Conservation (phyloP, 495 filamentous ascomycete species). For the Apodospora peruviana region DNA sequence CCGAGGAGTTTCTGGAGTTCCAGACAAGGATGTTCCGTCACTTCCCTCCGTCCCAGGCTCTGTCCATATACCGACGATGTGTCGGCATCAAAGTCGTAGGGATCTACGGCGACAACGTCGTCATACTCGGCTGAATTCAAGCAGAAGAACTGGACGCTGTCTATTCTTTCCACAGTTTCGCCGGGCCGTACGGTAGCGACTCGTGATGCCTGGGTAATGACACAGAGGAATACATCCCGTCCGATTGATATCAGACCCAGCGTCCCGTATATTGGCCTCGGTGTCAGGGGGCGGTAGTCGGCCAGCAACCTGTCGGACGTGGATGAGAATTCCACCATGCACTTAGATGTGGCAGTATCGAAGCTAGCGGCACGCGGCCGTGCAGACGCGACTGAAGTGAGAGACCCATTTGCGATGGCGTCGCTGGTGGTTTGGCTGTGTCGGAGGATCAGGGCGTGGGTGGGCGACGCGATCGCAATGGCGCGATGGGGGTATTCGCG, state of each 20-base stretch:
- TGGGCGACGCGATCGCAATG: constrained; percentile 72
- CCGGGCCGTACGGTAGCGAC: constrained; percentile 80
- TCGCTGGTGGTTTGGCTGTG: constrained; percentile 57
- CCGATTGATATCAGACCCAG: constrained; percentile 83
- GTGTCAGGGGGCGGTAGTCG: constrained; percentile 67
- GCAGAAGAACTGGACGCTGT: constrained; percentile 87
- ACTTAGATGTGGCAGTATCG: constrained; percentile 48
- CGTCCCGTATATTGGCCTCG: constrained; percentile 77
- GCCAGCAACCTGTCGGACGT: constrained; percentile 59
- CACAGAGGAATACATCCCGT: constrained; percentile 84
- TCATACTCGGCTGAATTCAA: constrained; percentile 82
- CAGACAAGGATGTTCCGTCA: constrained; percentile 77
- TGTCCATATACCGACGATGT: constrained; percentile 49
- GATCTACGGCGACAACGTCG: constrained; percentile 55
- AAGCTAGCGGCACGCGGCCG: constrained; percentile 28
- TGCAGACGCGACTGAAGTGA: constrained; percentile 37
- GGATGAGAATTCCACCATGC: constrained; percentile 80
- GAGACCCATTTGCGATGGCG: constrained; percentile 45
- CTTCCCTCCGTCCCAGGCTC: constrained; percentile 58
- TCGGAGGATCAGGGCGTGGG: constrained; percentile 78
- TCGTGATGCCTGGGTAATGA: constrained; percentile 70
- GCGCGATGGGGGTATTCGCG: constrained; percentile 78
- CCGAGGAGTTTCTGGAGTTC: constrained; percentile 86
- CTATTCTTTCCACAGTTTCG: constrained; percentile 83
- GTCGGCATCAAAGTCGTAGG: constrained; percentile 45